Evolutionary conservation across 129 eudicot species (phyloP), one percentile per base, ranked within the genome.

Genomic region (Flaveria brownii): DNA sequence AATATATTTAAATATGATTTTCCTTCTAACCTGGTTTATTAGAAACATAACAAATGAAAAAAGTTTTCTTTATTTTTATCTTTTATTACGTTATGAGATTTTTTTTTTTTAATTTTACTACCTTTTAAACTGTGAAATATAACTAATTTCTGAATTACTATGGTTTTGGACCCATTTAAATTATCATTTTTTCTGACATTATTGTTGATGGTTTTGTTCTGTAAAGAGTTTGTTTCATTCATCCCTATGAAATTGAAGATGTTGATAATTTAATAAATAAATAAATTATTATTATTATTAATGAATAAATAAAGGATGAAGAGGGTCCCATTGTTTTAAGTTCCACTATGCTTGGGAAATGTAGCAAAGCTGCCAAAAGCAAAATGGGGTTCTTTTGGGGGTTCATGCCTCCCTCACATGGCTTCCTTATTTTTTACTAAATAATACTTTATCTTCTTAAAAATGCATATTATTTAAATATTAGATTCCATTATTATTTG

Each of bases 351-450:
- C 84, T 80, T 59, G 84, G 80, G 84, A 80, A 80, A 39, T 80
- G 80, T 80, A 67, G 69, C 84, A 80, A 80, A 80, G 84, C 84
- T 80, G 84, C 80, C 80, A 73, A 80, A 80, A 80, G 79, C 84
- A 73, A 80, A 56, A 73, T 73, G 84, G 83, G 84, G 50, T 78
- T 71, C 76, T 70, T 70, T 70, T 45, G 25, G 81, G 76, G 82
- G 79, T 80, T 73, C 79, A 73, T 80, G 84, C 84, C 80, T 4
- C 63, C 70, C 76, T 80, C 84, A 80, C 84, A 80, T 80, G 84
- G 70, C 69, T 41, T 55, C 33, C 43, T 47, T 65, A 23, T 63
- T 42, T 11, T 62, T 18, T 67, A 23, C 2, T 52, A 18, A 17
- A 51, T 20, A 9, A 33, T 49, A 52, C 65, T 79, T 63, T 51